Percentiles rank a stretch among this genome's conserved stretches.
phyloP scores from a whole-genome alignment of 164 flowering plant genomes.

The Aristolochia fimbriata region DNA sequence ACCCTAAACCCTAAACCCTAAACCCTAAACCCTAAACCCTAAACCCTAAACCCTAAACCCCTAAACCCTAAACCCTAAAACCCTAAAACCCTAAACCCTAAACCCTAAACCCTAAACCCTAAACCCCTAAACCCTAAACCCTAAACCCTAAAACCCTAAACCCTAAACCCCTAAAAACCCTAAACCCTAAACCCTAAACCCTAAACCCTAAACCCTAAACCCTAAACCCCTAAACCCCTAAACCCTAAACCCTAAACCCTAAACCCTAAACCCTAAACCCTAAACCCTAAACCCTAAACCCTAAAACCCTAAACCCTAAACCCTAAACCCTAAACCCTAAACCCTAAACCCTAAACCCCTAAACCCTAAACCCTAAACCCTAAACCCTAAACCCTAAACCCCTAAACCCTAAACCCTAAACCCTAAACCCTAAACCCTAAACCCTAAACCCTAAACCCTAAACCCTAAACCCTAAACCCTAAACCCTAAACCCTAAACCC shows the following conservation, averaged over 20 bases:
- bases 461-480: conserved; percentile 2
- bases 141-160: conserved; percentile 16
- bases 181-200: neutral
- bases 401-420: neutral
- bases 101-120: conserved; percentile 20
- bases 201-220: conserved; percentile 1
- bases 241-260: neutral
- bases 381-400: neutral
- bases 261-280: neutral
- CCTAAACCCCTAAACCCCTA: neutral
- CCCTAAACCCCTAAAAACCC: conserved; percentile 10
- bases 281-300: neutral
- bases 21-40: conserved; percentile 19
- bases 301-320: neutral
- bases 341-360: neutral
- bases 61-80: conserved; percentile 5
- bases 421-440: neutral
- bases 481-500: conserved; percentile 7
- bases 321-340: neutral
- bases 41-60: conserved; percentile 8
- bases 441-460: conserved; percentile 2
- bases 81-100: conserved; percentile 19
- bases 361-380: conserved; percentile 2
- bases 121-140: conserved; percentile 14
- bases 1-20: conserved; percentile 16